Evolutionary conservation across 2,329 filamentous ascomycete genomes (phyloP).

Genomic region (Teratosphaeria gauchensis): DNA sequence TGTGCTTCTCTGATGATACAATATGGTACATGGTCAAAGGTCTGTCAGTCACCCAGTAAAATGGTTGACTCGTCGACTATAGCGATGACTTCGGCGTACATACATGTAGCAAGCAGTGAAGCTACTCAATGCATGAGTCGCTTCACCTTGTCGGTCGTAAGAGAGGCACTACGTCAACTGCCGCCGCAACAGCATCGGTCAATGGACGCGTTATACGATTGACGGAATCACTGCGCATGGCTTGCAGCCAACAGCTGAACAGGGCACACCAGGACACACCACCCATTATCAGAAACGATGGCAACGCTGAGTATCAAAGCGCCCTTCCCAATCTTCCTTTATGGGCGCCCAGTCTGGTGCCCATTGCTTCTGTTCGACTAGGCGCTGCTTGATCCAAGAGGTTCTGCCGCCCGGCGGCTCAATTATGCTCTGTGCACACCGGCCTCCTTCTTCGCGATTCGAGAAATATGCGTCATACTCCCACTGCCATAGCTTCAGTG

Average conservation of each 20-base stretch:
- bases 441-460: background rate
- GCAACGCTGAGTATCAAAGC: background rate
- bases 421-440: background rate
- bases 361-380: background rate
- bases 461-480: background rate
- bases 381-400: background rate
- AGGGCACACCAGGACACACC: background rate
- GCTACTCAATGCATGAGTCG: too few species aligned
- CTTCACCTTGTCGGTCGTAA: too few species aligned
- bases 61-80: too few species aligned
- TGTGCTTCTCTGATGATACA: background rate
- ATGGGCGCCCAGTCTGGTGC: background rate
- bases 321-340: background rate
- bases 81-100: too few species aligned
- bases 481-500: background rate
- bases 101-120: too few species aligned
- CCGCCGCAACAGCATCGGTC: too few species aligned
- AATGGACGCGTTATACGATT: too few species aligned
- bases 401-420: constrained; percentile 1
- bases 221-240: too few species aligned
- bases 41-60: too few species aligned
- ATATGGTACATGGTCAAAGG: background rate
- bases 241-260: background rate
- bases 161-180: too few species aligned
- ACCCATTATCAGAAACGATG: background rate